Conservation (phyloP, 176 grass and related monocot species). For the Rhipidocladum racemiflorum region DNA sequence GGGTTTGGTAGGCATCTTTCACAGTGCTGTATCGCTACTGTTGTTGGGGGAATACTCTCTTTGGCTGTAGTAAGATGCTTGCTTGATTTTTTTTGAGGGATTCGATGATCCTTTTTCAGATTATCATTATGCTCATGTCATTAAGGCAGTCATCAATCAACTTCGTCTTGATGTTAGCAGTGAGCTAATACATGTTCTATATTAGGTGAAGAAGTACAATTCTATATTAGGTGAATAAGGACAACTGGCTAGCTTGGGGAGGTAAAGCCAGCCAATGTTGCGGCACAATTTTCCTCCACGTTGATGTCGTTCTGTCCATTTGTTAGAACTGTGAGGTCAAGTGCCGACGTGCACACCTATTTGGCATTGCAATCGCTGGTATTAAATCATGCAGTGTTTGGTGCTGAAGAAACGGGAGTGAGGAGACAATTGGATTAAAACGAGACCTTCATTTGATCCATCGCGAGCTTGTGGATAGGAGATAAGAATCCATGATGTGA, state of each 20-base stretch:
- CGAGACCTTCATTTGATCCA: too few species aligned
- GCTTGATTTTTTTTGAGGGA: background rate
- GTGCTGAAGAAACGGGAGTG: background rate
- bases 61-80: conserved; percentile 15
- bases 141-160: background rate
- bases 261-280: background rate
- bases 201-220: background rate
- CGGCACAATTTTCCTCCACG: conserved; percentile 1
- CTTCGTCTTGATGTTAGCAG: background rate
- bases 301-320: conserved; percentile 15
- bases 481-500: too few species aligned
- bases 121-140: background rate
- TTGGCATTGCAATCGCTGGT: too few species aligned
- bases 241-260: background rate
- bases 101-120: too few species aligned
- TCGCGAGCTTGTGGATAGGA: too few species aligned
- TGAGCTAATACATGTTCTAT: background rate
- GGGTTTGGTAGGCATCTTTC: background rate
- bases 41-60: background rate
- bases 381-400: background rate
- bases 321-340: background rate
- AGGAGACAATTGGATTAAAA: too few species aligned
- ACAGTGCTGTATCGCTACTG: background rate
- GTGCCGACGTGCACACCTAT: background rate
- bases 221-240: too few species aligned